A percentile compares a stretch with the other conserved stretches of the same genome.
phyloP scores from a whole-genome alignment of 352 stramenopile genomes.

The Phytopythium chamaehyphon region DNA sequence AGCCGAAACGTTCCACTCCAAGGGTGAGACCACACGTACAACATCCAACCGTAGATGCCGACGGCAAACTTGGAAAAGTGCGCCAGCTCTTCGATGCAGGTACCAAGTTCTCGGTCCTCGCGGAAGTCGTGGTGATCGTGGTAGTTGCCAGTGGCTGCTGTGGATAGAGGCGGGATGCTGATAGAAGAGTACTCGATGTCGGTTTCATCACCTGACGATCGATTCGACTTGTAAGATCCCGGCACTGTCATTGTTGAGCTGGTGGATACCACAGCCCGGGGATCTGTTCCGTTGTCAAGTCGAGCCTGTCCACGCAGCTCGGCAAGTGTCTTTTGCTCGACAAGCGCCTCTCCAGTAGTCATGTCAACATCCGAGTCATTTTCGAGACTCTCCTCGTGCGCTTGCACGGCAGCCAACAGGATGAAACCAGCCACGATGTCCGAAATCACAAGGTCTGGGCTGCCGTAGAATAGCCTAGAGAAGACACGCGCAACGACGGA shows the following conservation, averaged over 20 bases:
- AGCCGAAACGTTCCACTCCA: constrained; percentile 77
- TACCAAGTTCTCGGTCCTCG: constrained; percentile 40
- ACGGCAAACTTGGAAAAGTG: constrained; percentile 84
- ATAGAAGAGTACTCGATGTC: constrained; percentile 43
- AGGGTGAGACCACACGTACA: constrained; percentile 87
- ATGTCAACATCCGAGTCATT: constrained; percentile 7
- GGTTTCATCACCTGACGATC: constrained; percentile 15
- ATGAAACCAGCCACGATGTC: constrained; percentile 86
- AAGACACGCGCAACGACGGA: constrained; percentile 84
- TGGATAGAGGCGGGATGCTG: constrained; percentile 21
- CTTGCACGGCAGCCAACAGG: constrained; percentile 72
- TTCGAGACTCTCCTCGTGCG: constrained; percentile 59
- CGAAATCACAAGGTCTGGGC: constrained; percentile 83
- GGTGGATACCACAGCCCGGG: neutral
- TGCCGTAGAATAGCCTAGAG: constrained; percentile 83
- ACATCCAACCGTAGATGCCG: constrained; percentile 88
- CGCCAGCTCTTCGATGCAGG: constrained; percentile 58
- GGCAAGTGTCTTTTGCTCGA: constrained; percentile 36
- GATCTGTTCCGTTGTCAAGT: neutral
- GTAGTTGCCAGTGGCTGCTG: constrained; percentile 22
- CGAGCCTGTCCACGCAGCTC: constrained; percentile 47
- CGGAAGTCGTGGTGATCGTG: constrained; percentile 35
- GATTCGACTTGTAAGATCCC: constrained; percentile 13
- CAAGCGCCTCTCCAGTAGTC: neutral
- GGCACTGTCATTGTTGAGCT: constrained; percentile 7